These are phyloP conservation scores for Camelina laxa DNA, from an alignment of 345 rosid genomes.

Conservation along the genomic window DNA sequence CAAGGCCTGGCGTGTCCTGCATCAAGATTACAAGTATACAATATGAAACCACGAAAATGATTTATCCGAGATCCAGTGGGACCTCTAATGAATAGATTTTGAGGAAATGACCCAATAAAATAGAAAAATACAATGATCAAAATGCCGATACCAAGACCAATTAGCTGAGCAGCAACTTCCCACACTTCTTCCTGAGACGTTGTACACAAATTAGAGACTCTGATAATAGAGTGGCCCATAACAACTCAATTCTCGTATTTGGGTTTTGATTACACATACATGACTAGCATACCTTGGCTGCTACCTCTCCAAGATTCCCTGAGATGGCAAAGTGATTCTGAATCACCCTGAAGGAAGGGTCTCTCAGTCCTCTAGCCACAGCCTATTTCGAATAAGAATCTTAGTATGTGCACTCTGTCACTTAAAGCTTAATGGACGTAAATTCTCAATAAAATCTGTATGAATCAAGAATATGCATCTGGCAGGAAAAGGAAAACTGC, in stretches of 20 bases:
- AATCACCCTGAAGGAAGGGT: constrained; percentile 94
- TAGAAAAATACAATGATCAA: constrained; percentile 67
- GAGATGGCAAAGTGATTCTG: constrained; percentile 88
- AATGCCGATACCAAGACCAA: constrained; percentile 89
- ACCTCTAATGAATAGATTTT: not conserved
- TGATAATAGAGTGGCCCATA: constrained; percentile 8
- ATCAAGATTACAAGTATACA: constrained; percentile 36
- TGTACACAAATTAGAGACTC: constrained; percentile 22
- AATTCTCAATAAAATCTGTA: not conserved
- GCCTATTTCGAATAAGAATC: constrained; percentile 56
- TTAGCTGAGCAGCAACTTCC: constrained; percentile 96
- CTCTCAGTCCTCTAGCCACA: constrained; percentile 92
- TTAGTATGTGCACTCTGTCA: not conserved
- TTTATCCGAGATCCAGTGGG: not conserved
- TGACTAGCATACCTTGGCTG: constrained; percentile 78
- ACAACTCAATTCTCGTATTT: constrained; percentile 13
- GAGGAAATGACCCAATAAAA: constrained; percentile 14
- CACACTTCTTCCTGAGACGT: constrained; percentile 92
- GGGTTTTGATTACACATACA: constrained; percentile 11
- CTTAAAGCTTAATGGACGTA: not conserved
- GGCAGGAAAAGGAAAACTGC: constrained; percentile 3
- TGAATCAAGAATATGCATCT: constrained; percentile 3
- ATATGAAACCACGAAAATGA: constrained; percentile 18
- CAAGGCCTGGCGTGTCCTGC: constrained; percentile 92
- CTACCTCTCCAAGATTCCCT: constrained; percentile 90